These are phyloP conservation scores for Serpula lacrymans DNA, from an alignment of 768 basidiomycete species.

Conservation along the genomic window DNA sequence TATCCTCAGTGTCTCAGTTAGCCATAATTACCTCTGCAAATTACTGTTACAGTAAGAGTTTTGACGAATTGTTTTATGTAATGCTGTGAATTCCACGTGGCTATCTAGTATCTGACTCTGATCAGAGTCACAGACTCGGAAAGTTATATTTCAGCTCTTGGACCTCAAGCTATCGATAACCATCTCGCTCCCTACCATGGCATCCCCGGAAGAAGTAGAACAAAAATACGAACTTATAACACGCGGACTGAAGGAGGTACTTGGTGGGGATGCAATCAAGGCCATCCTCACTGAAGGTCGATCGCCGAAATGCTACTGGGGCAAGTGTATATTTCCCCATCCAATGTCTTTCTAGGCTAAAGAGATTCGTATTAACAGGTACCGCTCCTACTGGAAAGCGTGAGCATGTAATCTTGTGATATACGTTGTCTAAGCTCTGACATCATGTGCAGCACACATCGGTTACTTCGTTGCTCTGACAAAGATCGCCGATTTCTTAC, in stretches of 20 bases:
- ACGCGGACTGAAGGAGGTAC: conserved; percentile 79
- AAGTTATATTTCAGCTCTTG: too few species aligned
- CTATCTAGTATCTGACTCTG: too few species aligned
- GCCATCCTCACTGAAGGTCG: conserved; percentile 73
- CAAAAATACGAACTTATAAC: conserved; percentile 81
- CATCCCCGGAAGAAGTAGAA: conserved; percentile 26
- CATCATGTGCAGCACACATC: conserved; percentile 71
- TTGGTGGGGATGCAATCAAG: conserved; percentile 83
- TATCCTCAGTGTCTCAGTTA: too few species aligned
- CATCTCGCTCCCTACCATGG: too few species aligned
- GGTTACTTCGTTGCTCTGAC: conserved; percentile 94
- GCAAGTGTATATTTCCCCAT: conserved; percentile 41
- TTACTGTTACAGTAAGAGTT: too few species aligned
- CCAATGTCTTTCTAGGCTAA: background rate
- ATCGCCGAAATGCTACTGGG: conserved; percentile 88
- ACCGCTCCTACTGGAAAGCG: conserved; percentile 93
- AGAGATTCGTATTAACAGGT: conserved; percentile 44
- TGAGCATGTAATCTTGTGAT: conserved; percentile 38
- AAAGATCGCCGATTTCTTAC: conserved; percentile 95
- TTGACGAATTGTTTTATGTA: too few species aligned
- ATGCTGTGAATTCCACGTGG: too few species aligned
- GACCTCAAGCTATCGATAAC: too few species aligned
- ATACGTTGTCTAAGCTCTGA: conserved; percentile 6
- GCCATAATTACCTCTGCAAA: too few species aligned
- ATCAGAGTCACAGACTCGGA: too few species aligned